Base-by-base conservation (phyloP, 768 basidiomycete genomes). In the Leccinum sublutescens region DNA sequence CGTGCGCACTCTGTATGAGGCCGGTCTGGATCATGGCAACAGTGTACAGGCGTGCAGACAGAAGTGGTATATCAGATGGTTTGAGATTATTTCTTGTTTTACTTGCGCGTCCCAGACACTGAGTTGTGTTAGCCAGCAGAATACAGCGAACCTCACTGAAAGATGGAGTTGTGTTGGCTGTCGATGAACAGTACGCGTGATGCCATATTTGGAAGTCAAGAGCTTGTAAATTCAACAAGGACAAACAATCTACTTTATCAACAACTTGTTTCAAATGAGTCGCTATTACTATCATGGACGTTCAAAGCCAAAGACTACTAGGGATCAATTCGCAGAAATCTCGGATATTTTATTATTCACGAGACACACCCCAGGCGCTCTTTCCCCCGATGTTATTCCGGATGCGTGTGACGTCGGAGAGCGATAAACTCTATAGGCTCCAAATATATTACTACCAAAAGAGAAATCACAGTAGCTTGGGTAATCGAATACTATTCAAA, bases 1-100 rank as follows among this genome's bases (percentile, higher is more conserved):
- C 82, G 73, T 94, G 92, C 5, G 88, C 89, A 64, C 84, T 88
- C 57, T 81, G 84, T 61, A 93, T 88, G 14, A 93, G 78, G 9
- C 88, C 88, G 5, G 89, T 89, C 74, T 93, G 91, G 52, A 91
- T 85, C 86, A 91, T 89, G 19, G 27, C 7, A 40, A 45, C 43
- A 45, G 19, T 45, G 43, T 21, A 21, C 43, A 45, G 17, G 43
- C 43, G 43, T 21, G 11, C 11, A 45, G 9, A 9, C 19, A 7
- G 25, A 40, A 34, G 1, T 19, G n/a, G 40, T 19, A n/a, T 23
- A 40, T 36, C n/a, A 33, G 25, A 45, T 45, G 5, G 8, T 7
- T 34, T n/a, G 19, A 38, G 6, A 15, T 6, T 14, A 19, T 21
- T 40, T 54, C 3, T 29, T 17, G 40, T 25, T n/a, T 4, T 27